These are phyloP conservation scores for Acanthochlamys bracteata DNA, from an alignment of 106 monocot species.

Conservation along the genomic window DNA sequence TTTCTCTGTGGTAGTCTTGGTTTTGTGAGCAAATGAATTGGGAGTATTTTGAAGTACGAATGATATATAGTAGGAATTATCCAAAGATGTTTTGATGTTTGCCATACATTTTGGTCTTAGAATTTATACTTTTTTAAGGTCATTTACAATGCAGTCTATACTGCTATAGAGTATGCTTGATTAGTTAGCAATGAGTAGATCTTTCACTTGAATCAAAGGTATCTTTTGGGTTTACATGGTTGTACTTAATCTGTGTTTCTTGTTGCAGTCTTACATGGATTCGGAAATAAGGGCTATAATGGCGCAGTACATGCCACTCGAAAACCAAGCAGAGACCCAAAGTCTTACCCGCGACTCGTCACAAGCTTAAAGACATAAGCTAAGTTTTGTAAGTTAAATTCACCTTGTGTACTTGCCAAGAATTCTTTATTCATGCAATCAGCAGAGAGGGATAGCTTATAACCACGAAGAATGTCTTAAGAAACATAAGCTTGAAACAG, in stretches of 20 bases:
- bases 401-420: not conserved
- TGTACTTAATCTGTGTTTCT: not conserved
- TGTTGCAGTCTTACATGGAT: conserved; percentile 74
- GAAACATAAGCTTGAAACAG: not conserved
- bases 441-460: not conserved
- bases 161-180: too few relatives aligned
- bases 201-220: too few relatives aligned
- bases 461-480: not conserved
- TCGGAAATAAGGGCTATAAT: conserved; percentile 82
- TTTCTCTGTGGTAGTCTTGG: too few relatives aligned
- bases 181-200: too few relatives aligned
- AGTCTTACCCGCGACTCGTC: conserved; percentile 25
- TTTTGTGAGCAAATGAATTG: too few relatives aligned
- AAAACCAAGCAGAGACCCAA: conserved; percentile 46
- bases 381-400: not conserved
- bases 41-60: too few relatives aligned
- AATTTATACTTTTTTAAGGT: too few relatives aligned
- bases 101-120: too few relatives aligned
- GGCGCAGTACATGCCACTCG: conserved; percentile 86
- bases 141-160: too few relatives aligned
- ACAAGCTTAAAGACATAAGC: conserved; percentile 4
- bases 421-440: not conserved
- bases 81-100: too few relatives aligned
- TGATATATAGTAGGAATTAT: too few relatives aligned
- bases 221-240: too few relatives aligned